Evolutionary conservation across 176 grass and related monocot species (phyloP), one percentile per base, ranked within the genome.

Genomic region (Lolium multiflorum): DNA sequence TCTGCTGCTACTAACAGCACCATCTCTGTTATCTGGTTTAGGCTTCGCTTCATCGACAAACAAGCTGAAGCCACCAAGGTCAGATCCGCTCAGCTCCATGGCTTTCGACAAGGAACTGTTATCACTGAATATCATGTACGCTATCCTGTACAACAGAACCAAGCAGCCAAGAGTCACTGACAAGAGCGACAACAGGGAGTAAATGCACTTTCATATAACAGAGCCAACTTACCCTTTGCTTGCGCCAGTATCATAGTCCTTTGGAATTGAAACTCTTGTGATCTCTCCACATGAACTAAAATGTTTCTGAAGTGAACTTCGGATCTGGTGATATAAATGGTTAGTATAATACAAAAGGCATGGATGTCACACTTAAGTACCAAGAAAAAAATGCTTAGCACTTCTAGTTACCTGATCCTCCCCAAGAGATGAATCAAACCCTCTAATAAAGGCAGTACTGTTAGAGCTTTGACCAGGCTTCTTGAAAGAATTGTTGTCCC

Each of bases 281-380:
- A 97, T 85, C 25, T 89, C 84, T 77, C 95, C 95, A 52, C 95
- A 97, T 13, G 88, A 87, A 11, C 86, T 70, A 91, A 97, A 97
- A 91, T 94, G 90, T n/a, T 87, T 88, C 83, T 88, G 16, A 24
- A 92, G 88, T 0, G 88, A 83, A 22, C 81, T 81, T 14, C 88
- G 71, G 51, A 97, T 85, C 95, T 97, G 84, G 16, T 73, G 39
- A 82, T 24, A 49, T 9, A 54, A 47, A 37, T 11, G 11, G 58
- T 11, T 28, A 58, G 43, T 24, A 46, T 35, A 47, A 79, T 66
- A 79, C 10, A 56, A 12, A 17, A 74, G 17, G 41, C 11, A 82
- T 9, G 9, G 14, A 7, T 49, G 25, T 4, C 46, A 37, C 31
- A n/a, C 17, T 9, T 1, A n/a, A n/a, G 44, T 49, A 49, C 9